A percentile compares a stretch with the other conserved stretches of the same genome.
phyloP scores from a whole-genome alignment of 768 basidiomycete species.

The Suillus decipiens region DNA sequence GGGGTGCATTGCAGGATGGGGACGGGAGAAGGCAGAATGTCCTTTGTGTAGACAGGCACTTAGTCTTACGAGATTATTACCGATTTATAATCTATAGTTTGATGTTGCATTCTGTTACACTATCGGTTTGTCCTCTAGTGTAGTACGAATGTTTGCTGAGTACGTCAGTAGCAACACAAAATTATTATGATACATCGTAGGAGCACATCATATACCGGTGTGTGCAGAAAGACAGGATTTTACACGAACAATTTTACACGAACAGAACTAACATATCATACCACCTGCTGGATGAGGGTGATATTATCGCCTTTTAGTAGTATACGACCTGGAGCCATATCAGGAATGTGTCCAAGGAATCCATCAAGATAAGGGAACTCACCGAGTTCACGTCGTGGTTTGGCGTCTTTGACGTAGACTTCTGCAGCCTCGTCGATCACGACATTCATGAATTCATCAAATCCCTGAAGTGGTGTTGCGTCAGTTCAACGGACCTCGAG shows the following conservation, averaged over 20 bases:
- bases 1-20: slow-evolving; percentile 89
- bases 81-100: slow-evolving; percentile 79
- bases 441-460: slow-evolving; percentile 99
- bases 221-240: slow-evolving; percentile 16
- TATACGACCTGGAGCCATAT: slow-evolving; percentile 70
- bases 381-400: slow-evolving; percentile 86
- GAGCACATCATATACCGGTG: slow-evolving; percentile 13
- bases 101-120: slow-evolving; percentile 5
- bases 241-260: slow-evolving; percentile 20
- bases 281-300: slow-evolving; percentile 86
- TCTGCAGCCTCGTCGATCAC: slow-evolving; percentile 93
- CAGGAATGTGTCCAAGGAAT: slow-evolving; percentile 11
- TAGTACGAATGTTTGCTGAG: background rate
- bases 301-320: slow-evolving; percentile 98
- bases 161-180: slow-evolving; percentile 8
- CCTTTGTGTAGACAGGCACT: slow-evolving; percentile 83
- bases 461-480: slow-evolving; percentile 60
- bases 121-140: background rate
- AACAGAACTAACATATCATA: slow-evolving; percentile 22
- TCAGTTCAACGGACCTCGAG: slow-evolving; percentile 24
- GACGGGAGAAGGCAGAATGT: slow-evolving; percentile 87
- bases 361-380: slow-evolving; percentile 25
- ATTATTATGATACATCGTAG: slow-evolving; percentile 25
- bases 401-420: slow-evolving; percentile 86
- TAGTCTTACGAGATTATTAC: slow-evolving; percentile 66